Conservation (phyloP, 345 rosid species). For the Arabis alpina region DNA sequence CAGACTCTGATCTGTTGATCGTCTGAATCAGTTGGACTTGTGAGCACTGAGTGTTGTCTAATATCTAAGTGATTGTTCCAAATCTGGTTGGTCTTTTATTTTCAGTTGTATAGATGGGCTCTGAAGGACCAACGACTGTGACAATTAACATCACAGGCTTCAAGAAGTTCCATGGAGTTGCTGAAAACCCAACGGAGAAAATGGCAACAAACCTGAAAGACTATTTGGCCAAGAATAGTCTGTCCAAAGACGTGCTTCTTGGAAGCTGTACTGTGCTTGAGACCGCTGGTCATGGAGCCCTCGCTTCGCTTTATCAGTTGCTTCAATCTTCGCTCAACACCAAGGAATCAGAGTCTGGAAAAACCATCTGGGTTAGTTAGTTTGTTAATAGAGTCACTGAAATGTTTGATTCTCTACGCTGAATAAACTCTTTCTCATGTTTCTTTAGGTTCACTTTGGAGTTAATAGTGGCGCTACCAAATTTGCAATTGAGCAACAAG, state of each 20-base stretch:
- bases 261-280: conserved; percentile 86
- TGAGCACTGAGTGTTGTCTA: too few species aligned
- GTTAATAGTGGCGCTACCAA: conserved; percentile 94
- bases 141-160: conserved; percentile 91
- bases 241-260: conserved; percentile 71
- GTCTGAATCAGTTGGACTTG: too few species aligned
- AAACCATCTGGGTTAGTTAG: conserved; percentile 78
- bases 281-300: conserved; percentile 89
- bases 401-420: not conserved
- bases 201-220: conserved; percentile 72
- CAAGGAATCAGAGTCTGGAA: conserved; percentile 57
- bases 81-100: conserved; percentile 26
- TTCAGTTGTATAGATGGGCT: conserved; percentile 68
- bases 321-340: conserved; percentile 58
- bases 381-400: too few species aligned
- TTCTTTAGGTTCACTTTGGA: conserved; percentile 77
- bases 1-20: not conserved
- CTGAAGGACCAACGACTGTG: conserved; percentile 84
- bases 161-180: conserved; percentile 97
- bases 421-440: conserved; percentile 18
- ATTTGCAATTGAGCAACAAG: conserved; percentile 91
- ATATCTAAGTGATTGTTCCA: conserved; percentile 17
- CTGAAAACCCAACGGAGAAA: conserved; percentile 93
- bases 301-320: conserved; percentile 60
- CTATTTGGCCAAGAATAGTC: conserved; percentile 65